A percentile compares a stretch with the other conserved stretches of the same genome.
phyloP scores from a whole-genome alignment of 805 yeast genomes.

The Saccharomycopsis vini region DNA sequence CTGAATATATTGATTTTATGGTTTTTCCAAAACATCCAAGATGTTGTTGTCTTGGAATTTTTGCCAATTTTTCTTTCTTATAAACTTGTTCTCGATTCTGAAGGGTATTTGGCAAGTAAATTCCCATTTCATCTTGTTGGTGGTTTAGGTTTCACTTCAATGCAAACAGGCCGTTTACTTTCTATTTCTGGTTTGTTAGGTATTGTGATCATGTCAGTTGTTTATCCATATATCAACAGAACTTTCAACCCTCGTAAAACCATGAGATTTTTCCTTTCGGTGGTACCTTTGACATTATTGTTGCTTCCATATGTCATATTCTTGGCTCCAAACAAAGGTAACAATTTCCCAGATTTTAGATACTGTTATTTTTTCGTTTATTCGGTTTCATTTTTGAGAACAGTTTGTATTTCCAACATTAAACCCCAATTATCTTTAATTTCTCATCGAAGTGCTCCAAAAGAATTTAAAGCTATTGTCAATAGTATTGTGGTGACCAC shows the following conservation, averaged over 20 bases:
- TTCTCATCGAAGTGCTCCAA: slow-evolving; percentile 37
- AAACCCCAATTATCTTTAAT: slow-evolving; percentile 39
- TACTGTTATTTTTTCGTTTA: slow-evolving; percentile 11
- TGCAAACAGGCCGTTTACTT: slow-evolving; percentile 35
- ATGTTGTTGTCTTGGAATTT: slow-evolving; percentile 43
- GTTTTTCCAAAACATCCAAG: slow-evolving; percentile 32
- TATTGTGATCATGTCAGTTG: slow-evolving; percentile 32
- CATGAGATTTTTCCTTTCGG: slow-evolving; percentile 26
- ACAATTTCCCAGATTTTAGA: background rate
- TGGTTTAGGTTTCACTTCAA: slow-evolving; percentile 36
- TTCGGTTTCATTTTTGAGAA: slow-evolving; percentile 20
- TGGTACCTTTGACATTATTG: slow-evolving; percentile 33
- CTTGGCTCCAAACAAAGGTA: slow-evolving; percentile 24
- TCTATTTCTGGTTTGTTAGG: slow-evolving; percentile 38
- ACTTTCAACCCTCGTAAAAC: slow-evolving; percentile 30
- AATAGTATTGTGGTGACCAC: slow-evolving; percentile 39
- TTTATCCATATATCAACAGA: slow-evolving; percentile 38
- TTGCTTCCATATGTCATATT: slow-evolving; percentile 35
- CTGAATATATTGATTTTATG: slow-evolving; percentile 30
- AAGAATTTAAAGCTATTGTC: slow-evolving; percentile 36
- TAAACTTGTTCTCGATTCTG: slow-evolving; percentile 23
- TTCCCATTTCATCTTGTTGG: slow-evolving; percentile 38
- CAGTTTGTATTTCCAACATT: slow-evolving; percentile 31
- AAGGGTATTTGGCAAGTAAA: slow-evolving; percentile 23
- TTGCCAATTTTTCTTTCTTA: slow-evolving; percentile 46